Conservation (phyloP, 345 rosid genomes). For the Eucalyptus victrix region DNA sequence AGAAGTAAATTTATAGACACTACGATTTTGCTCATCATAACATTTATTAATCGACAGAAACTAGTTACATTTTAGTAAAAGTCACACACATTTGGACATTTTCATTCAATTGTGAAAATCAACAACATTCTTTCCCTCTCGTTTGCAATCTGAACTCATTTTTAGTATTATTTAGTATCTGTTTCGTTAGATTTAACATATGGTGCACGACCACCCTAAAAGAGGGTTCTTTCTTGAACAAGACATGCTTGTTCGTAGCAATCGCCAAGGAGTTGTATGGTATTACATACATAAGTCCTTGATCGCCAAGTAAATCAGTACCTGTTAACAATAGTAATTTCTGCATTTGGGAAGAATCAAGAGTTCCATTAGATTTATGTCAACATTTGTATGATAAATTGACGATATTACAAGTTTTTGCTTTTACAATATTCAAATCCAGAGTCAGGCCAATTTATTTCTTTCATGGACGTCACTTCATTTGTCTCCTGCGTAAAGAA, state of each 20-base stretch:
- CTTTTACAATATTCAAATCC: neutral
- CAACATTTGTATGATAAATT: neutral
- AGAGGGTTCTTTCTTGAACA: neutral
- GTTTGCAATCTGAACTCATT: neutral
- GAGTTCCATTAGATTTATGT: neutral
- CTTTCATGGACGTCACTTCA: neutral
- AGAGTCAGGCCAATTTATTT: neutral
- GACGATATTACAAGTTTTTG: neutral
- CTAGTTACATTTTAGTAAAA: neutral
- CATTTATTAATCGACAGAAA: neutral
- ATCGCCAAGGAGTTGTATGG: neutral
- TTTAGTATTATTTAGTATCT: neutral
- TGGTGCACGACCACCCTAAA: neutral
- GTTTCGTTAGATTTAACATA: neutral
- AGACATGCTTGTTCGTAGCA: neutral
- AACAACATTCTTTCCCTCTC: neutral
- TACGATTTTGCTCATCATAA: neutral
- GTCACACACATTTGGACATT: neutral
- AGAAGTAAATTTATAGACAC: constrained; percentile 10
- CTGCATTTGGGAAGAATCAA: neutral
- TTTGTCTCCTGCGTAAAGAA: neutral
- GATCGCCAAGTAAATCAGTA: neutral
- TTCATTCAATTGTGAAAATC: neutral
- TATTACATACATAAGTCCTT: neutral
- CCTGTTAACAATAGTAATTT: neutral